Evolutionary conservation across 306 rosid species (phyloP), one percentile per base, ranked within the genome.

Genomic region (Fragaria iinumae): DNA sequence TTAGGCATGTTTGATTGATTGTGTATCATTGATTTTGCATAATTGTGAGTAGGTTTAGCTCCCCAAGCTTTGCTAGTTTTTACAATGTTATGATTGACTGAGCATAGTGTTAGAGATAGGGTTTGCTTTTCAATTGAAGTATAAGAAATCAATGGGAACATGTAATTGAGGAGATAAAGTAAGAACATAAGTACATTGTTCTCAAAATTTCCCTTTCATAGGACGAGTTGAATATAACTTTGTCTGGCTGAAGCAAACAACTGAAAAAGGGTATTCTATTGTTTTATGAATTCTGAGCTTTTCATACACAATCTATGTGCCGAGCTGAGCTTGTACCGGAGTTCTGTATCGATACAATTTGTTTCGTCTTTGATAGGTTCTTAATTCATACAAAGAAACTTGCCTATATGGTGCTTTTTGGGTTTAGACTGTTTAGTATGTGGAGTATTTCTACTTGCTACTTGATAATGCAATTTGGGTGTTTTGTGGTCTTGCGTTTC

Each of bases 31-130:
- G 74, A 11, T 49, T 38, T 72, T 52, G 32, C 76, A 11, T 72
- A 34, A 53, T 20, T 38, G 11, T 52, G 64, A 52, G 25, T n/a
- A 47, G 39, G 17, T 49, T 72, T 72, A 72, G 76, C 65, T 53
- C 20, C 45, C 45, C 29, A 71, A 49, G 20, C 62, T 49, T 29
- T 49, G 45, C 17, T 32, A 49, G 4, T 21, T 50, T 25, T 32
- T 71, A 71, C 45, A 48, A 49, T 52, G 21, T 6, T 49, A 10
- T 4, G 45, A 32, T 71, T 49, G 52, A 50, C 34, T 71, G 52
- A 50, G 12, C 2, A 17, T 11, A 11, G 29, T 34, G 4, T 64
- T 20, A 27, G 32, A 38, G 71, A 67, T 20, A 36, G 16, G 1
- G 34, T 12, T 43, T 53, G 18, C 9, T 43, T 41, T 73, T 45